Conservation (phyloP, 371 early-diverging fungal species). For the Mucor indicus region DNA sequence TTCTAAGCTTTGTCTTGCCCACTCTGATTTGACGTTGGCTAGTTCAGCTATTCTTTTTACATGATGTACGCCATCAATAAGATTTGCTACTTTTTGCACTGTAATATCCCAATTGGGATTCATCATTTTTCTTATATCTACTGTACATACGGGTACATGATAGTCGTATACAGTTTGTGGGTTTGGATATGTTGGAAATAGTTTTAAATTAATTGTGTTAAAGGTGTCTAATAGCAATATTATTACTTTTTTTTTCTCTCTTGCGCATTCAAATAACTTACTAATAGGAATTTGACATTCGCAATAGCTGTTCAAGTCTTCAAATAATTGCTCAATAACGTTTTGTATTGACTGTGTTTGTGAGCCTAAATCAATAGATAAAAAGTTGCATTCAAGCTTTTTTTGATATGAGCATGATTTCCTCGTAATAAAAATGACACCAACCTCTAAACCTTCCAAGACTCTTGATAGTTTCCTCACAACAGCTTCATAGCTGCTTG, state of each 20-base stretch:
- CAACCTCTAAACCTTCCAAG: conserved; percentile 72
- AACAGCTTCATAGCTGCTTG: conserved; percentile 75
- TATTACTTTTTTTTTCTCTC: not conserved
- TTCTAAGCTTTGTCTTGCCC: conserved; percentile 74
- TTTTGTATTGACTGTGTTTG: conserved; percentile 55
- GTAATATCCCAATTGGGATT: conserved; percentile 86
- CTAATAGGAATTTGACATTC: conserved; percentile 89
- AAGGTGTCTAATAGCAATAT: conserved; percentile 40
- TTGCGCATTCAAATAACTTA: conserved; percentile 30
- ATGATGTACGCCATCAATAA: conserved; percentile 76
- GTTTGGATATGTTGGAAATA: conserved; percentile 78
- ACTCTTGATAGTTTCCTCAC: conserved; percentile 79
- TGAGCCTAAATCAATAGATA: conserved; percentile 46
- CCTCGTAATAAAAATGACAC: too few species aligned
- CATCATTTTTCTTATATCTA: conserved; percentile 64
- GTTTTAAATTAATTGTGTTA: conserved; percentile 77
- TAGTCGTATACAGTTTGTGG: conserved; percentile 76
- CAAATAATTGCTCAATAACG: conserved; percentile 81
- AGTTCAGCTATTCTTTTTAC: conserved; percentile 73
- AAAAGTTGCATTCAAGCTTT: conserved; percentile 74
- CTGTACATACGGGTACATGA: conserved; percentile 80
- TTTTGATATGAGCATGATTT: too few species aligned
- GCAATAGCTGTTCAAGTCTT: conserved; percentile 81
- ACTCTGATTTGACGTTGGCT: conserved; percentile 71
- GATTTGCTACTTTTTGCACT: conserved; percentile 58